Conservation (phyloP, 208 protist genomes). For the Leishmania lainsoni region DNA sequence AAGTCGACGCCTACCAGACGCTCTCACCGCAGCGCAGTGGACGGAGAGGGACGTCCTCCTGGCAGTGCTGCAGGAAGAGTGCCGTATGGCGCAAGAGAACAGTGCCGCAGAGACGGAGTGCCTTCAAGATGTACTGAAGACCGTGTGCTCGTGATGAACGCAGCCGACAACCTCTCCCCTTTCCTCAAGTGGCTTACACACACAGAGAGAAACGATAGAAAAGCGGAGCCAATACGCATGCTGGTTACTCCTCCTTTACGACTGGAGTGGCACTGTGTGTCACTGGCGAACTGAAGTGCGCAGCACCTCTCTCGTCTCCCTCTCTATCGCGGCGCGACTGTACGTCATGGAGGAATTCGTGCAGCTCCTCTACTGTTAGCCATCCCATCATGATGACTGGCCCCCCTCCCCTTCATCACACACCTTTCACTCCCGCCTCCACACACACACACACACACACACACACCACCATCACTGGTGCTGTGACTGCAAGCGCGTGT, state of each 20-base stretch:
- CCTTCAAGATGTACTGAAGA: slow-evolving; percentile 29
- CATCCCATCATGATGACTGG: not conserved
- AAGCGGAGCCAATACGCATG: not conserved
- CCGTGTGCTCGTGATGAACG: slow-evolving; percentile 1
- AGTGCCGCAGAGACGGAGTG: slow-evolving; percentile 18
- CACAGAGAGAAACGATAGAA: not conserved
- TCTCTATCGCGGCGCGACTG: not conserved
- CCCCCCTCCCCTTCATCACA: not conserved
- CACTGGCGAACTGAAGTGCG: not conserved
- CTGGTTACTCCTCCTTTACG: not conserved
- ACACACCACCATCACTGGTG: not conserved
- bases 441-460: too few relatives aligned
- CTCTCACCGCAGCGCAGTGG: slow-evolving; percentile 24
- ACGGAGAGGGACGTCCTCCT: slow-evolving; percentile 25
- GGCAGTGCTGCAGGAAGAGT: slow-evolving; percentile 28
- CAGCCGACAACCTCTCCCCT: not conserved
- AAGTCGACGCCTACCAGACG: slow-evolving; percentile 21
- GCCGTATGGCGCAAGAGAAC: slow-evolving; percentile 26
- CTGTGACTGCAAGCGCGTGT: not conserved
- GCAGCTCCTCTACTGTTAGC: not conserved
- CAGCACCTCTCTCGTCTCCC: not conserved
- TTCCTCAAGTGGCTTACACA: not conserved
- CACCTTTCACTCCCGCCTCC: not conserved
- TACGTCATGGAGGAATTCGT: not conserved
- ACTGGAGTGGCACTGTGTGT: not conserved